Base-by-base conservation (phyloP, 2,329 filamentous ascomycete genomes). In the Diaporthe vaccinii region DNA sequence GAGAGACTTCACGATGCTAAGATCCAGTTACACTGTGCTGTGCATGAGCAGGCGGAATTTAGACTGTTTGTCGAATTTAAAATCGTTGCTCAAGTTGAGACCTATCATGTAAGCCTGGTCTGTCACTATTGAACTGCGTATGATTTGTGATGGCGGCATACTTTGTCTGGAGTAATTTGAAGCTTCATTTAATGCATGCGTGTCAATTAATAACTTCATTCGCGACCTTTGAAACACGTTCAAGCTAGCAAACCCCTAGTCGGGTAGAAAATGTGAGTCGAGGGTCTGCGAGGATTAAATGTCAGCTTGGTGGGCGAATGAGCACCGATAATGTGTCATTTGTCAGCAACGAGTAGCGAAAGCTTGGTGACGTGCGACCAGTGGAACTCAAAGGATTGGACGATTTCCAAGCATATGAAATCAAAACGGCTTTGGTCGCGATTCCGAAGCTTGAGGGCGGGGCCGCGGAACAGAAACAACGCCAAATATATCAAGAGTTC, bases 401-500 rank as follows among this genome's bases (percentile, higher is more conserved):
- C 39, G 59, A 65, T 65, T 65, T 65, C 59, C 41, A 65, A 65
- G 59, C 59, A 65, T 65, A 22, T 31, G 39, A 46, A 65, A 65
- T 65, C 59, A 44, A 22, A 25, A n/a, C 57, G 31, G 36, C 36
- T 61, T 25, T 61, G 36, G 22, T 25, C n/a, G 58, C 58, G 14
- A 28, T 44, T 44, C 61, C 41, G 41, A 17, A 34, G 41, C n/a
- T 49, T 6, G 22, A 25, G 20, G 62, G 44, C 28, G 61, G 62
- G 62, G 62, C 44, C 69, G 36, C 31, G 55, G 8, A 57, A 31
- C 57, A 28, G 25, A 14, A 10, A 28, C n/a, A 39, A 41, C 34
- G 9, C 22, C 22, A 25, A 14, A 20, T 53, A 72, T 41, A 31
- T 55, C 14, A 41, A 53, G 3, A 22, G 5, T 10, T 25, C 4